phyloP scores from a whole-genome alignment of 805 yeast species.

The Cyberlindnera galapagoensis region DNA sequence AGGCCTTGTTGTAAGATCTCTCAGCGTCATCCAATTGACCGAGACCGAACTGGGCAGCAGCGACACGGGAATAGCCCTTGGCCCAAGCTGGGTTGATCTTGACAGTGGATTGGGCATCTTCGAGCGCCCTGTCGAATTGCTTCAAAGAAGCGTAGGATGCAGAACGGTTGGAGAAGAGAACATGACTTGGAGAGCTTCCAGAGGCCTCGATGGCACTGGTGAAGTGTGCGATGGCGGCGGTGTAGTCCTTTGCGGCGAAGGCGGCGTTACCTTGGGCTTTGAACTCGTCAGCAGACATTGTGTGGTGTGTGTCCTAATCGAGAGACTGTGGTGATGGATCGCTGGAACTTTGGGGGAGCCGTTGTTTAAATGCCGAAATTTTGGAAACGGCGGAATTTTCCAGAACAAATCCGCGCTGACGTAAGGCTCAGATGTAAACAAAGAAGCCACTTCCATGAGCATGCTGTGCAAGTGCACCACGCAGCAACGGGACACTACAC shows the following conservation, averaged over 20 bases:
- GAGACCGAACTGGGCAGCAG: slow-evolving; percentile 87
- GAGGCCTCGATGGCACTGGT: slow-evolving; percentile 84
- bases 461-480: too few species aligned
- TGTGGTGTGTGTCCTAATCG: too few species aligned
- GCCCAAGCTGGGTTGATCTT: slow-evolving; percentile 85
- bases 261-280: slow-evolving; percentile 94
- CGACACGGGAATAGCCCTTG: slow-evolving; percentile 90
- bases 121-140: slow-evolving; percentile 65
- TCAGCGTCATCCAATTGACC: slow-evolving; percentile 74
- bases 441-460: too few species aligned
- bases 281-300: slow-evolving; percentile 62
- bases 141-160: slow-evolving; percentile 81
- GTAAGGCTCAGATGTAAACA: too few species aligned
- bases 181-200: slow-evolving; percentile 81
- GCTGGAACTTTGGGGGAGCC: too few species aligned
- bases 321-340: too few species aligned
- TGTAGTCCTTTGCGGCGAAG: slow-evolving; percentile 80
- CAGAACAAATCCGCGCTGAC: too few species aligned
- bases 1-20: slow-evolving; percentile 64
- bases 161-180: slow-evolving; percentile 87
- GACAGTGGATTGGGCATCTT: slow-evolving; percentile 81
- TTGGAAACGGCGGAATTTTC: too few species aligned
- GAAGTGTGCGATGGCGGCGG: slow-evolving; percentile 73
- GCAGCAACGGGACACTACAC: too few species aligned
- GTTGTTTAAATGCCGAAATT: too few species aligned